phyloP scores from a whole-genome alignment of 306 rosid species.

The Ceratonia siliqua region DNA sequence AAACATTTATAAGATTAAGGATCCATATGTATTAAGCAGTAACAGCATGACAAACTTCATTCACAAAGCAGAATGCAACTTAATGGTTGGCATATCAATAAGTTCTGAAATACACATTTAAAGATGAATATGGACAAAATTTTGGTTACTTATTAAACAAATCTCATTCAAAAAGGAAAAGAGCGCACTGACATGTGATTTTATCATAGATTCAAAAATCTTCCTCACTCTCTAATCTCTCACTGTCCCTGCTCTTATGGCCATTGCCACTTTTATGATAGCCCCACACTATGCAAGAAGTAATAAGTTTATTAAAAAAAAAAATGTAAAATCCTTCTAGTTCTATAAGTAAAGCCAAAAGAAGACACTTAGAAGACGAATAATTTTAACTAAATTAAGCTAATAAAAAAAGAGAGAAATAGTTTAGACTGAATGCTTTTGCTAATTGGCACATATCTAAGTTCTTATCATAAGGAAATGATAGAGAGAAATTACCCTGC shows the following conservation, averaged over 20 bases:
- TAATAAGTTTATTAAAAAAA: background rate
- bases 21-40: background rate
- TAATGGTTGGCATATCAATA: background rate
- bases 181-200: too few species aligned
- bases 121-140: slow-evolving; percentile 7
- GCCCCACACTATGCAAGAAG: background rate
- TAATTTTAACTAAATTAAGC: background rate
- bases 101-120: background rate
- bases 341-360: slow-evolving; percentile 17
- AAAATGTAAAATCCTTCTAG: background rate
- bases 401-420: background rate
- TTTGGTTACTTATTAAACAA: background rate
- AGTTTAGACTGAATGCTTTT: background rate
- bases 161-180: background rate
- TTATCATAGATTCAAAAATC: background rate
- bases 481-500: slow-evolving; percentile 70
- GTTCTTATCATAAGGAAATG: background rate
- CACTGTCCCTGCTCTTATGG: too few species aligned
- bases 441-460: too few species aligned
- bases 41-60: slow-evolving; percentile 6
- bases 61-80: background rate
- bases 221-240: background rate
- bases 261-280: background rate
- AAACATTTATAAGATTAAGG: slow-evolving; percentile 16
- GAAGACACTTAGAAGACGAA: slow-evolving; percentile 16